Percentiles rank a stretch among this genome's conserved stretches.
phyloP scores from a whole-genome alignment of 805 yeast species.

The Debaryomyces tyrocola region DNA sequence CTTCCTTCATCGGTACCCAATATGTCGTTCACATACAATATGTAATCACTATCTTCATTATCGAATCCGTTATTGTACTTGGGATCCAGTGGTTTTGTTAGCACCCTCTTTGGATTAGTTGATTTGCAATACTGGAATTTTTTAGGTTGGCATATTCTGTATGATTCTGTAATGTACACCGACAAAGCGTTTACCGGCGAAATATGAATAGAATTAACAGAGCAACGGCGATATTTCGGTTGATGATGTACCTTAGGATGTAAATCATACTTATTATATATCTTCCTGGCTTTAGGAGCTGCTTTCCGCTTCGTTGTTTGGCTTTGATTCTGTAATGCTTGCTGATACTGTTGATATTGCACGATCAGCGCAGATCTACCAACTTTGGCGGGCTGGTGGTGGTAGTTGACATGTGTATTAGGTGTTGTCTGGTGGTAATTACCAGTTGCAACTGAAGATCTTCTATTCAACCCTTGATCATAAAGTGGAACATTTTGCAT shows the following conservation, averaged over 20 bases:
- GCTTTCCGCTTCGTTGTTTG: slow-evolving; percentile 22
- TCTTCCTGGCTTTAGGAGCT: slow-evolving; percentile 49
- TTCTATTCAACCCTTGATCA: slow-evolving; percentile 9
- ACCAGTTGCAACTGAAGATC: slow-evolving; percentile 26
- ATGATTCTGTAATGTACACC: slow-evolving; percentile 73
- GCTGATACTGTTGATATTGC: slow-evolving; percentile 36
- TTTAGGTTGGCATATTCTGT: slow-evolving; percentile 76
- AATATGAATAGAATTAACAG: slow-evolving; percentile 59
- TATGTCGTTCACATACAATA: slow-evolving; percentile 90
- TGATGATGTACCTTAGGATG: slow-evolving; percentile 59
- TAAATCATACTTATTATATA: slow-evolving; percentile 50
- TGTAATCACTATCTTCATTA: slow-evolving; percentile 86
- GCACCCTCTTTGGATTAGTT: slow-evolving; percentile 85
- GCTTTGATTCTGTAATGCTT: slow-evolving; percentile 22
- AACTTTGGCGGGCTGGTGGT: slow-evolving; percentile 11
- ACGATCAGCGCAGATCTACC: slow-evolving; percentile 32
- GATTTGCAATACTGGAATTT: slow-evolving; percentile 77
- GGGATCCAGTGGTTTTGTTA: slow-evolving; percentile 91
- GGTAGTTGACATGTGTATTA: slow-evolving; percentile 7
- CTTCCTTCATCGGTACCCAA: slow-evolving; percentile 83
- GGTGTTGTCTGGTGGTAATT: slow-evolving; percentile 11
- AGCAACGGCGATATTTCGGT: slow-evolving; percentile 72
- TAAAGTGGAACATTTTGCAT: slow-evolving; percentile 5
- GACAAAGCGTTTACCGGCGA: slow-evolving; percentile 85
- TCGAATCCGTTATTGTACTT: slow-evolving; percentile 79